Conservation (phyloP, 2,329 filamentous ascomycete genomes). For the Alternaria burnsii region DNA sequence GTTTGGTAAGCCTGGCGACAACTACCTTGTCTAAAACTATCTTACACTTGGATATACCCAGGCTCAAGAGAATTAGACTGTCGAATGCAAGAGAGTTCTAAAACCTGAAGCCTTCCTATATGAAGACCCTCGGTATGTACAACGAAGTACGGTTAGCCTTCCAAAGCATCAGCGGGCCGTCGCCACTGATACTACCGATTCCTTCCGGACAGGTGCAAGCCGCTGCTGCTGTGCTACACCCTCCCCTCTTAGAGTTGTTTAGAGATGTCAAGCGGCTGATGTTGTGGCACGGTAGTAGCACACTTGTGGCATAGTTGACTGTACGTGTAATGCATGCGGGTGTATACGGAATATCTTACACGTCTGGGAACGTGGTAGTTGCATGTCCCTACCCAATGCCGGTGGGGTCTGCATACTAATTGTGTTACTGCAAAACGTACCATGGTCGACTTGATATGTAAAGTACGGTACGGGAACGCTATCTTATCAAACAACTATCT, state of each 20-base stretch:
- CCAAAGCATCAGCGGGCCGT: not conserved
- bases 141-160: not conserved
- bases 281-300: slow-evolving; percentile 2
- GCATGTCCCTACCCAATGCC: not conserved
- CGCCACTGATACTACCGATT: not conserved
- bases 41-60: slow-evolving; percentile 6
- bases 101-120: not conserved
- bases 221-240: slow-evolving; percentile 12
- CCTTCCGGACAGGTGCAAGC: not conserved
- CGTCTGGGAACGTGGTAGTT: slow-evolving; percentile 5
- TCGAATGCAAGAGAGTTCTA: not conserved
- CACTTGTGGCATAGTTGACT: slow-evolving; percentile 10
- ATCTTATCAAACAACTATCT: slow-evolving; percentile 11
- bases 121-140: not conserved
- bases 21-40: not conserved
- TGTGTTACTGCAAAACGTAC: slow-evolving; percentile 4
- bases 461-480: slow-evolving; percentile 11
- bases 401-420: not conserved
- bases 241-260: slow-evolving; percentile 11
- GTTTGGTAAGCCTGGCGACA: not conserved
- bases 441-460: slow-evolving; percentile 5
- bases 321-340: not conserved
- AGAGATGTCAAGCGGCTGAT: slow-evolving; percentile 6
- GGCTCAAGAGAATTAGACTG: not conserved
- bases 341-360: not conserved